These are phyloP conservation scores for Ceratobasidium sp. DNA, from an alignment of 1,284 basidiomycete genomes.

Conservation along the genomic window DNA sequence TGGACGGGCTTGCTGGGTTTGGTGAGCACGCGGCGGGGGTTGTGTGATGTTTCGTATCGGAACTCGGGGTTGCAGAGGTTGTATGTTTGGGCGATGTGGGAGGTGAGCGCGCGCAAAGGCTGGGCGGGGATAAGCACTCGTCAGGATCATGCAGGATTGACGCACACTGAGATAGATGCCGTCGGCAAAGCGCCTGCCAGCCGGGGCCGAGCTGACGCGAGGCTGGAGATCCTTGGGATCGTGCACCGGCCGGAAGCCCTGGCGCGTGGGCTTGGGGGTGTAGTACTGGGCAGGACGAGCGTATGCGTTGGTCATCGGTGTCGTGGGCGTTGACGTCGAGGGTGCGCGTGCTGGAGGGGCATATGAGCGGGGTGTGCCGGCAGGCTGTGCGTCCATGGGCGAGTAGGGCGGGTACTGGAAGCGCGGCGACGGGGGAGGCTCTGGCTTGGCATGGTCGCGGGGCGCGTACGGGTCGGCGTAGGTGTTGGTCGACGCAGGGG, in stretches of 20 bases:
- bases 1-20: constrained; percentile 93
- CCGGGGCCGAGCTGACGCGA: constrained; percentile 63
- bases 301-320: constrained; percentile 68
- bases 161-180: constrained; percentile 51
- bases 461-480: constrained; percentile 57
- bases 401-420: constrained; percentile 51
- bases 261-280: constrained; percentile 19
- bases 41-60: constrained; percentile 90
- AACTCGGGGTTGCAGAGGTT: constrained; percentile 91
- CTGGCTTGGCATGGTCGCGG: constrained; percentile 49
- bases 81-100: constrained; percentile 86
- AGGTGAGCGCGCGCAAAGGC: constrained; percentile 89
- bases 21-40: constrained; percentile 91
- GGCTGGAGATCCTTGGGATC: constrained; percentile 74
- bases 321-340: constrained; percentile 58
- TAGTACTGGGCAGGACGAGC: constrained; percentile 49
- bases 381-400: constrained; percentile 62
- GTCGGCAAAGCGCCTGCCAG: constrained; percentile 67
- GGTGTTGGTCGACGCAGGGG: constrained; percentile 58
- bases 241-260: constrained; percentile 72
- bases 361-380: constrained; percentile 57
- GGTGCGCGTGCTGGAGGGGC: constrained; percentile 44
- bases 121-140: constrained; percentile 48
- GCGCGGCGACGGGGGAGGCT: constrained; percentile 51
- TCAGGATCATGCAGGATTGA: constrained; percentile 11